phyloP scores from a whole-genome alignment of 371 early-diverging fungal species.

The Haplosporangium sp. region DNA sequence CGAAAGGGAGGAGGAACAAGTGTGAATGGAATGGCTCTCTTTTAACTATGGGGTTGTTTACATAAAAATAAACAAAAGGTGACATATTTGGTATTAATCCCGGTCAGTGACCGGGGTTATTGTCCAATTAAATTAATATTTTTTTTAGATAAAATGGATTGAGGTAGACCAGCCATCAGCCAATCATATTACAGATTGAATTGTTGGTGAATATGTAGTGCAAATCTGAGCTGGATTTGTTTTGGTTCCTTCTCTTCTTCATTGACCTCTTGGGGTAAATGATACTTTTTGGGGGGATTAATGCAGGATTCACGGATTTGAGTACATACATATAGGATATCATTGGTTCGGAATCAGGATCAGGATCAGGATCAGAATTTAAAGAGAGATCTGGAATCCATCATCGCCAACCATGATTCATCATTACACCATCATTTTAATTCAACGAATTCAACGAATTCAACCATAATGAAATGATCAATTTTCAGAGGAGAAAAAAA shows the following conservation, averaged over 20 bases:
- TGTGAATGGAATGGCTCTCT: background rate
- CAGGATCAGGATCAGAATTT: slow-evolving; percentile 8
- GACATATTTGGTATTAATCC: slow-evolving; percentile 7
- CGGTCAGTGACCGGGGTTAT: slow-evolving; percentile 12
- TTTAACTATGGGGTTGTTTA: background rate
- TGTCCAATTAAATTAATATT: slow-evolving; percentile 5
- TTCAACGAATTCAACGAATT: background rate
- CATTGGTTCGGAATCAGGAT: background rate
- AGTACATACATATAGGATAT: background rate
- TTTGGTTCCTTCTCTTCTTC: slow-evolving; percentile 50
- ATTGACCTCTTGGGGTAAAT: slow-evolving; percentile 39
- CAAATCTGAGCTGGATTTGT: slow-evolving; percentile 6
- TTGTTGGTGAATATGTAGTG: slow-evolving; percentile 5
- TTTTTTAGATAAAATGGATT: background rate
- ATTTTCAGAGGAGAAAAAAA: background rate
- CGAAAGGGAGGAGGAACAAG: background rate
- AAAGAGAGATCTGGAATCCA: no score
- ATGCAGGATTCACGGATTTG: background rate
- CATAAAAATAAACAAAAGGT: background rate
- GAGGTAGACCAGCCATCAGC: slow-evolving; percentile 25
- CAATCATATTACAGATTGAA: slow-evolving; percentile 15
- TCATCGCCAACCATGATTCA: background rate
- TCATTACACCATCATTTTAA: background rate
- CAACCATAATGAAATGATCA: background rate
- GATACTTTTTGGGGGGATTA: background rate